A percentile compares a stretch with the other conserved stretches of the same genome.
Evolutionary conservation across 441 rosid species (phyloP).

Genomic region (Corymbia calophylla): DNA sequence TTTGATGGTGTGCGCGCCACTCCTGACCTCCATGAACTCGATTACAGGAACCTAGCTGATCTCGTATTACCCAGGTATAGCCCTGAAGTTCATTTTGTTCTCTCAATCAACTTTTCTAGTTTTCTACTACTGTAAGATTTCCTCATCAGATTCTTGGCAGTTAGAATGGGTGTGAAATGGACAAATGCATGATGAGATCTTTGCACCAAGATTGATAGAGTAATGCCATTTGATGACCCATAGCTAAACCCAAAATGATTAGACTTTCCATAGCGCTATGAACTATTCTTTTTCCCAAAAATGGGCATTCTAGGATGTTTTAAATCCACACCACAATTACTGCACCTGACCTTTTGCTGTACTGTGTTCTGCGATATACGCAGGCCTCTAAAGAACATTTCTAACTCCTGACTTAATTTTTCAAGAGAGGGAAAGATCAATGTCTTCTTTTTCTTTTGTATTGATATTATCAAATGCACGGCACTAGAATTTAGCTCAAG

Average conservation of each 20-base stretch:
- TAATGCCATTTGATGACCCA: background rate
- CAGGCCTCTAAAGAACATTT: background rate
- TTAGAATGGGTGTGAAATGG: background rate
- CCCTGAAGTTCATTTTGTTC: background rate
- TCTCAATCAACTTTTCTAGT: background rate
- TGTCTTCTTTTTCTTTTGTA: background rate
- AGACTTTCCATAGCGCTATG: background rate
- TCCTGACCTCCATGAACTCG: constrained; percentile 24
- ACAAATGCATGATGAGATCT: background rate
- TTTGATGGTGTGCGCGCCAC: constrained; percentile 23
- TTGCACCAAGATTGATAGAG: background rate
- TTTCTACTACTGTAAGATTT: background rate
- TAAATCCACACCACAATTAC: background rate
- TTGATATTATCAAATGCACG: background rate
- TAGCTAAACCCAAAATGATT: background rate
- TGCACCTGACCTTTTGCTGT: background rate
- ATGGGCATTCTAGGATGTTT: background rate
- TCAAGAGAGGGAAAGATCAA: background rate
- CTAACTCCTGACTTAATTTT: background rate
- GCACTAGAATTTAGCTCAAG: background rate
- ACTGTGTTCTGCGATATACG: background rate
- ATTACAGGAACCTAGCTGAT: background rate
- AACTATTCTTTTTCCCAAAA: background rate
- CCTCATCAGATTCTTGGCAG: background rate
- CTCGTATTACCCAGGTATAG: background rate